These are phyloP conservation scores for Didymella glomerata DNA, from an alignment of 2,329 filamentous ascomycete genomes.

Conservation along the genomic window DNA sequence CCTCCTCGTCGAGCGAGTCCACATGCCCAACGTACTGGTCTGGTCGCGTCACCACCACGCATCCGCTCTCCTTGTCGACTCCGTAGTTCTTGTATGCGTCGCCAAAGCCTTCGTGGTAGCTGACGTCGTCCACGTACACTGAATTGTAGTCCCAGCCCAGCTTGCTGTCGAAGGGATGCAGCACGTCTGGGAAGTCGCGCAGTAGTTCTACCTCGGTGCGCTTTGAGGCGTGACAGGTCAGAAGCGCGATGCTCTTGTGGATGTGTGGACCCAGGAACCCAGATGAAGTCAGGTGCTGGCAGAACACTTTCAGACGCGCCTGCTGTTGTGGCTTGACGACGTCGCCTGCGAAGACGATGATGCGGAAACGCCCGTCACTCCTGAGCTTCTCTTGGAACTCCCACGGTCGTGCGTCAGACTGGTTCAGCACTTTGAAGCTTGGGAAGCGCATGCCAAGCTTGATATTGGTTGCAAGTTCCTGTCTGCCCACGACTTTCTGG, in stretches of 20 bases:
- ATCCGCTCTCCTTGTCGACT: constrained; percentile 63
- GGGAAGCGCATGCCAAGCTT: constrained; percentile 66
- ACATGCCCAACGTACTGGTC: constrained; percentile 70
- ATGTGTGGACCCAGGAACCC: constrained; percentile 57
- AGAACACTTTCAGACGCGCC: constrained; percentile 58
- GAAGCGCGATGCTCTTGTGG: constrained; percentile 64
- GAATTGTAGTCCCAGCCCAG: constrained; percentile 54
- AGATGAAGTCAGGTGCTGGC: constrained; percentile 52
- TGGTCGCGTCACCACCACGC: constrained; percentile 68
- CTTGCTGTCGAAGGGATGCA: constrained; percentile 55
- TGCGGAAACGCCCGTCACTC: constrained; percentile 66
- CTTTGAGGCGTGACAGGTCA: constrained; percentile 67
- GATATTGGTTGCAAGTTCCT: constrained; percentile 56
- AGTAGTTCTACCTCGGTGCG: constrained; percentile 57
- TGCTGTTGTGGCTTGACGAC: constrained; percentile 57
- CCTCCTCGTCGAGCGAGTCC: constrained; percentile 48
- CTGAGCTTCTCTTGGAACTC: constrained; percentile 66
- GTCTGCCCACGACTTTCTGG: constrained; percentile 42
- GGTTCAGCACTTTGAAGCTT: constrained; percentile 67
- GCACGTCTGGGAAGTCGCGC: constrained; percentile 54
- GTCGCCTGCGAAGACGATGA: constrained; percentile 70
- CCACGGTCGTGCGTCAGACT: constrained; percentile 64
- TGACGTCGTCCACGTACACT: constrained; percentile 58
- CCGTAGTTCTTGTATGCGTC: constrained; percentile 66
- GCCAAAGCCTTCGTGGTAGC: constrained; percentile 55